A percentile compares a stretch with the other conserved stretches of the same genome.
Evolutionary conservation across 352 stramenopile genomes (phyloP).

Genomic region (Pythium rhizo-oryzae): DNA sequence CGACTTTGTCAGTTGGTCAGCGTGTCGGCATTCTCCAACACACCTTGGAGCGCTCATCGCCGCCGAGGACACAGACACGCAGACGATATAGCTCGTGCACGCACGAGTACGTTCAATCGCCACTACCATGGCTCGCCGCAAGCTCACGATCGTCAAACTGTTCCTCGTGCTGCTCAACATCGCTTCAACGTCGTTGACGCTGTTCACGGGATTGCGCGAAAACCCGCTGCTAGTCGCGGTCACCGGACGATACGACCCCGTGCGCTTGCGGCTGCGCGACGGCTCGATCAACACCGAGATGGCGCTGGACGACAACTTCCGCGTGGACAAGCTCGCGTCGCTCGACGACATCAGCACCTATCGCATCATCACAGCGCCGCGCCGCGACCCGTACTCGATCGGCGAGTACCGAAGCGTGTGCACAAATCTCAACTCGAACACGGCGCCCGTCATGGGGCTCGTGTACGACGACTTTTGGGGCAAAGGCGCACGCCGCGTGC

Average conservation of each 20-base stretch:
- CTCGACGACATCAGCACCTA: conserved; percentile 35
- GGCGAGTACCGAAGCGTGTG: conserved; percentile 34
- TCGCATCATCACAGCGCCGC: conserved; percentile 31
- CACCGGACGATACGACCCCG: conserved; percentile 21
- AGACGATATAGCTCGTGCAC: too few species aligned
- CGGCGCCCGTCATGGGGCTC: conserved; percentile 29
- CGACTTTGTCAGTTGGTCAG: too few species aligned
- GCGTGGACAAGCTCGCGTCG: conserved; percentile 25
- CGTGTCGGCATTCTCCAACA: too few species aligned
- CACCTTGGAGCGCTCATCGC: too few species aligned
- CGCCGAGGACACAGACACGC: too few species aligned
- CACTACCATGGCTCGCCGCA: background rate
- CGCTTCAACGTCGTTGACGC: conserved; percentile 5
- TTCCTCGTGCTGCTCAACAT: conserved; percentile 4
- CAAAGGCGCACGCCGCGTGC: conserved; percentile 25
- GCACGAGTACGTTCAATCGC: background rate
- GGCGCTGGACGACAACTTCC: conserved; percentile 13
- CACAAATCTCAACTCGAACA: conserved; percentile 34
- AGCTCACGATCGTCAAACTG: conserved; percentile 20
- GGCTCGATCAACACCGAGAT: conserved; percentile 35
- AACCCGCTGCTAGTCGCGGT: conserved; percentile 16
- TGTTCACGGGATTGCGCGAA: conserved; percentile 22
- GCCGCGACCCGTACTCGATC: conserved; percentile 26
- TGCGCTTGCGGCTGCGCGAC: conserved; percentile 21
- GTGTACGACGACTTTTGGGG: conserved; percentile 40